Evolutionary conservation across 2,329 filamentous ascomycete species (phyloP).

Genomic region (Aspergillus ustus): DNA sequence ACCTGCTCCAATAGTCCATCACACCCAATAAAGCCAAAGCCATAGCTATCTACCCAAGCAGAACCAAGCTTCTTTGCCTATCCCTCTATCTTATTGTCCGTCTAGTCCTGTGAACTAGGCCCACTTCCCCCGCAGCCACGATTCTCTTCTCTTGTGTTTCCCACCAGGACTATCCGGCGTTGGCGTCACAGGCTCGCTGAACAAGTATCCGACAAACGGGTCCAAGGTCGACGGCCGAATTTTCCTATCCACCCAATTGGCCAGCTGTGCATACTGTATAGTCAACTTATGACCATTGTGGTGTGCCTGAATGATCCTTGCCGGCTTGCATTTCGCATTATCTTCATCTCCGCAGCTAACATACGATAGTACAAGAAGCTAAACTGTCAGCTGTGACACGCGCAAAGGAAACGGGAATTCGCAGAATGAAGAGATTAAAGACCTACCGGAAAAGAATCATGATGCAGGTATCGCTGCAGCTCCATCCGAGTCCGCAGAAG

Average conservation of each 20-base stretch:
- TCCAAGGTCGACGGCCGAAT: not conserved
- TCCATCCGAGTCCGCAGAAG: constrained; percentile 12
- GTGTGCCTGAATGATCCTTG: constrained; percentile 18
- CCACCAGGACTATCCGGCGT: not conserved
- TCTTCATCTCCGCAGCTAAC: not conserved
- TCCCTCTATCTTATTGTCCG: not conserved
- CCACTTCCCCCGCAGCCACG: not conserved
- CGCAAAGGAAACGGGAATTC: no score
- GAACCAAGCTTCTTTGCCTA: not conserved
- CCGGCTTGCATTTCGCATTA: not conserved
- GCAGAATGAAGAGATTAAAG: not conserved
- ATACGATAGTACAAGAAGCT: constrained; percentile 18
- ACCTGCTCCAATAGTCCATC: not conserved
- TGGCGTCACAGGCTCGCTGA: constrained; percentile 8
- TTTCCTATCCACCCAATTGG: not conserved
- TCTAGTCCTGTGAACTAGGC: not conserved
- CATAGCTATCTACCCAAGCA: not conserved
- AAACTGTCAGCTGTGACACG: not conserved
- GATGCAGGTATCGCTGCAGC: not conserved
- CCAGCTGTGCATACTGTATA: constrained; percentile 11
- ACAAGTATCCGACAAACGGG: constrained; percentile 17
- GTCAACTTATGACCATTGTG: constrained; percentile 11
- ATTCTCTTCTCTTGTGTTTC: not conserved
- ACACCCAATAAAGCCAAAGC: not conserved
- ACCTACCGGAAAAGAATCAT: constrained; percentile 14